phyloP scores from a whole-genome alignment of 257 asterid genomes.

The Ligustrum vulgare region DNA sequence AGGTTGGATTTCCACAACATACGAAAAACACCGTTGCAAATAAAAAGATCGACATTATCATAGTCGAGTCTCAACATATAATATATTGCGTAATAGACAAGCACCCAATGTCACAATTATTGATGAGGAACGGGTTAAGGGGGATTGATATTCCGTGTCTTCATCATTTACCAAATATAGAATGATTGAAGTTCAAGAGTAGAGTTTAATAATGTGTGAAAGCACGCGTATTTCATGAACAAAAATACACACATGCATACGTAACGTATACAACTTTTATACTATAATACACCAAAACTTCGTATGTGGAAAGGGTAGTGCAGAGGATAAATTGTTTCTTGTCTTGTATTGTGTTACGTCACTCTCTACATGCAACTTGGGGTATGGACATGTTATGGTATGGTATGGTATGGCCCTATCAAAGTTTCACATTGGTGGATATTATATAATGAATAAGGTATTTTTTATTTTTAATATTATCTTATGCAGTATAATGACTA shows the following conservation, averaged over 20 bases:
- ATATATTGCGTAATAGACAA: neutral
- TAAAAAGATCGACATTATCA: neutral
- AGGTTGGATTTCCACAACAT: too few species aligned
- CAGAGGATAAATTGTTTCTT: neutral
- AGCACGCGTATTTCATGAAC: constrained; percentile 2
- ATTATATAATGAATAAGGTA: neutral
- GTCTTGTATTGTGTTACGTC: neutral
- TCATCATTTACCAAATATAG: neutral
- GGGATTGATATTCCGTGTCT: neutral
- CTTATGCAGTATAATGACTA: too few species aligned
- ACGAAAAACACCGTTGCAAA: too few species aligned
- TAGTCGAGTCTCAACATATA: neutral
- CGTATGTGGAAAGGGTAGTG: neutral
- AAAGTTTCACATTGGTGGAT: neutral
- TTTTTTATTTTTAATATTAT: too few species aligned
- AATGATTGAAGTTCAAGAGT: neutral
- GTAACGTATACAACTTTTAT: neutral
- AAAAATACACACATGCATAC: neutral
- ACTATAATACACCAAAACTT: neutral
- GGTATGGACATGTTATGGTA: neutral
- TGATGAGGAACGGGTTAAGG: neutral
- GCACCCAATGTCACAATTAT: neutral
- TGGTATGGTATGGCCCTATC: neutral
- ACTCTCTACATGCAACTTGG: neutral
- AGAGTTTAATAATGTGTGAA: neutral